These are phyloP conservation scores for Aegilops umbellulata DNA, from an alignment of 176 grass and related monocot genomes.

Conservation along the genomic window DNA sequence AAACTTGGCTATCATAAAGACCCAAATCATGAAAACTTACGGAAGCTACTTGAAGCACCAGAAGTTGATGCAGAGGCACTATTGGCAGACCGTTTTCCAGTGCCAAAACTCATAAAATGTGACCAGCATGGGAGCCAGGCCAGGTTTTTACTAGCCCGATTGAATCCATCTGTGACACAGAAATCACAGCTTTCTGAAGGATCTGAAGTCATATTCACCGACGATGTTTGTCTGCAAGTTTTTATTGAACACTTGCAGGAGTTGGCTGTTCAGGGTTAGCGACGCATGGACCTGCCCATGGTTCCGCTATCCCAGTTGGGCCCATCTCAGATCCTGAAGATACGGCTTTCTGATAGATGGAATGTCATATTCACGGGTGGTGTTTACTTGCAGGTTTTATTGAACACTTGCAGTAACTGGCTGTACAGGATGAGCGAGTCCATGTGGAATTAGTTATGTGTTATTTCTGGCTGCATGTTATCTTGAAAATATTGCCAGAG, in stretches of 20 bases:
- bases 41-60: slow-evolving; percentile 91
- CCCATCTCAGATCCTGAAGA: slow-evolving; percentile 68
- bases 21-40: slow-evolving; percentile 79
- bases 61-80: slow-evolving; percentile 76
- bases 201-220: slow-evolving; percentile 86
- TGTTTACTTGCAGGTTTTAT: slow-evolving; percentile 88
- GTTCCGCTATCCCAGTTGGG: slow-evolving; percentile 63
- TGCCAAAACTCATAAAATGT: slow-evolving; percentile 92
- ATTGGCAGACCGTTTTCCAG: slow-evolving; percentile 63
- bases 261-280: slow-evolving; percentile 82
- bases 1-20: slow-evolving; percentile 89
- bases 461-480: slow-evolving; percentile 23
- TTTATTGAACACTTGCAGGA: slow-evolving; percentile 99
- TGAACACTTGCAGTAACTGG: slow-evolving; percentile 83
- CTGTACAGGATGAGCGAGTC: slow-evolving; percentile 47
- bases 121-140: slow-evolving; percentile 95
- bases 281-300: slow-evolving; percentile 46
- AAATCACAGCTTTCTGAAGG: slow-evolving; percentile 87
- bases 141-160: slow-evolving; percentile 80
- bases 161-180: slow-evolving; percentile 98
- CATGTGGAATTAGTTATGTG: slow-evolving; percentile 36
- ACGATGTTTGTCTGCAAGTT: slow-evolving; percentile 93
- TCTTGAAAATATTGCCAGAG: slow-evolving; percentile 41
- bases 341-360: slow-evolving; percentile 46
- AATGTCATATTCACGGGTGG: slow-evolving; percentile 59